Evolutionary conservation across 805 yeast genomes (phyloP).

Genomic region (Isabelozyma heimii): DNA sequence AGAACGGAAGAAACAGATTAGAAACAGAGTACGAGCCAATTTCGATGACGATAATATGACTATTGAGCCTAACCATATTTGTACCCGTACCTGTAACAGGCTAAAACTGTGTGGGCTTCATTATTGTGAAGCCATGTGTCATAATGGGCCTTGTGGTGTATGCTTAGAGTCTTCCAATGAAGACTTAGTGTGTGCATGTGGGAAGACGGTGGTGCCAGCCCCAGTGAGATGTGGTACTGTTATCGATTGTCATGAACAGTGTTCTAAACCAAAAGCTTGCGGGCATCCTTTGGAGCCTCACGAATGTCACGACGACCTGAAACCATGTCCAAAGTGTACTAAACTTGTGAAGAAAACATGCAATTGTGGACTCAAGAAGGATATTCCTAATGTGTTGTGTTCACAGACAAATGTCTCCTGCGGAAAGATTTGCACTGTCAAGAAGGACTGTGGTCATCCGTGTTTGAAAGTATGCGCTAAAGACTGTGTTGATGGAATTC

Average conservation of each 20-base stretch:
- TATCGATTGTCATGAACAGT: slow-evolving; percentile 62
- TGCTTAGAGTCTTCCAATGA: slow-evolving; percentile 80
- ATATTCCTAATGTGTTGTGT: slow-evolving; percentile 64
- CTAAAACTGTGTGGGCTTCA: slow-evolving; percentile 62
- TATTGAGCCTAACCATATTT: slow-evolving; percentile 73
- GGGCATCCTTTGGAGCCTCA: slow-evolving; percentile 74
- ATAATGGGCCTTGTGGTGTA: slow-evolving; percentile 75
- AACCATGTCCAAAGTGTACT: slow-evolving; percentile 77
- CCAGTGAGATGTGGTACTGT: slow-evolving; percentile 83
- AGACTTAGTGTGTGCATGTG: slow-evolving; percentile 78
- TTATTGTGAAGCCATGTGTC: slow-evolving; percentile 68
- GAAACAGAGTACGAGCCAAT: slow-evolving; percentile 42
- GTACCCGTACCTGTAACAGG: slow-evolving; percentile 64
- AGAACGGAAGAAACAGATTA: slow-evolving; percentile 45
- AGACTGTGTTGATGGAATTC: slow-evolving; percentile 59
- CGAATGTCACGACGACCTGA: slow-evolving; percentile 66
- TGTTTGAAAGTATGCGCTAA: slow-evolving; percentile 59
- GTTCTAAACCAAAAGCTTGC: slow-evolving; percentile 57
- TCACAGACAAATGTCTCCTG: slow-evolving; percentile 70
- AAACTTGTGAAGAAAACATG: slow-evolving; percentile 52
- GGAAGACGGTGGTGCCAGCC: slow-evolving; percentile 70
- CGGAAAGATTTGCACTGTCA: slow-evolving; percentile 31
- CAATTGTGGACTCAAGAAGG: slow-evolving; percentile 53
- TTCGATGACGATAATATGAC: slow-evolving; percentile 50
- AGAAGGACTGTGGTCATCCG: slow-evolving; percentile 40